Conservation (phyloP, 202 grass and related monocot species). For the Musa balbisiana region DNA sequence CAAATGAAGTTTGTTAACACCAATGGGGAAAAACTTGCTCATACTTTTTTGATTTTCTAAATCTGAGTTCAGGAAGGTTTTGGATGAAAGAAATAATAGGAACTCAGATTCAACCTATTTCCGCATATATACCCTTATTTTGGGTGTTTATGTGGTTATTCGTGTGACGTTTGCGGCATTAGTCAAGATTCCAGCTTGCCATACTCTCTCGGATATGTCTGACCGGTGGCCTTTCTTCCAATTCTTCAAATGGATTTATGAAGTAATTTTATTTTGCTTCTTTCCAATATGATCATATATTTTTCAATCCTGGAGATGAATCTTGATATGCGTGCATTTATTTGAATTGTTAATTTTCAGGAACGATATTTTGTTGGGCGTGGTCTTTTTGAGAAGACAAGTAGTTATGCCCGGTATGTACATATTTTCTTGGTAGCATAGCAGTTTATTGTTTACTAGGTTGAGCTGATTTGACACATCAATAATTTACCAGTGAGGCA, state of each 20-base stretch:
- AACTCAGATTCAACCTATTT: conserved; percentile 87
- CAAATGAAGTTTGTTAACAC: background rate
- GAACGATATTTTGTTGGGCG: conserved; percentile 90
- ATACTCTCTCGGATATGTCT: conserved; percentile 63
- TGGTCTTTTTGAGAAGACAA: conserved; percentile 81
- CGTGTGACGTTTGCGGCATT: conserved; percentile 50
- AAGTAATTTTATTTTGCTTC: conserved; percentile 38
- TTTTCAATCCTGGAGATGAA: background rate
- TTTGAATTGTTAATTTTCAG: conserved; percentile 34
- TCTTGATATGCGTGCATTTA: conserved; percentile 20
- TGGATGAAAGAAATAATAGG: conserved; percentile 58
- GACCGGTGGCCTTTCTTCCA: conserved; percentile 81
- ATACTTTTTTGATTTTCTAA: conserved; percentile 23
- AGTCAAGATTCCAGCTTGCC: conserved; percentile 92
- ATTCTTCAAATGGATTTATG: conserved; percentile 99
- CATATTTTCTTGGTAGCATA: conserved; percentile 13
- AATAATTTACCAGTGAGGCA: background rate
- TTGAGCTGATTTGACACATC: background rate
- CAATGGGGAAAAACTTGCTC: background rate
- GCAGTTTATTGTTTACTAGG: background rate
- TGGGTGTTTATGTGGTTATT: conserved; percentile 83
- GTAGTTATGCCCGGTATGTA: conserved; percentile 59
- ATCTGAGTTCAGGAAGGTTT: conserved; percentile 66
- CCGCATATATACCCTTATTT: conserved; percentile 74
- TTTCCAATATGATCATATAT: conserved; percentile 16